phyloP scores from a whole-genome alignment of 176 grass and related monocot genomes.

The Oryza glaberrima region DNA sequence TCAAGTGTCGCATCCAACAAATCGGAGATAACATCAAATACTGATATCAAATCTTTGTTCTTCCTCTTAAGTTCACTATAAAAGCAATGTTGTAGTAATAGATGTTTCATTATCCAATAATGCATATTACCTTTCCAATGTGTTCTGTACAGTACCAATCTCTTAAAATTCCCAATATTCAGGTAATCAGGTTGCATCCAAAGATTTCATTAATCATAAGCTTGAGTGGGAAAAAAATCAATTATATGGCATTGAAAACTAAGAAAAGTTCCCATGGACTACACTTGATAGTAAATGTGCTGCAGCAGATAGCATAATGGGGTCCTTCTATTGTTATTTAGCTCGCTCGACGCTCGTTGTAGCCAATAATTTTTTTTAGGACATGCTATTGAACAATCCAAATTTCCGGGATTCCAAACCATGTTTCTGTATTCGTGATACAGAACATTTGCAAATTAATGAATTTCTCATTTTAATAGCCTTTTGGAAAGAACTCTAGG shows the following conservation, averaged over 20 bases:
- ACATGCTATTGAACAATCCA: background rate
- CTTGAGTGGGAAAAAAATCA: background rate
- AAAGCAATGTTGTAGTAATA: background rate
- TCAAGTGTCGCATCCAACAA: background rate
- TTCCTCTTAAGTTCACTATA: background rate
- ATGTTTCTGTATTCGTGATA: background rate
- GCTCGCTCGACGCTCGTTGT: background rate
- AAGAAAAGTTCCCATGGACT: background rate
- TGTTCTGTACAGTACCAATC: background rate
- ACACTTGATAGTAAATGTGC: background rate
- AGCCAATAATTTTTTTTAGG: conserved; percentile 3
- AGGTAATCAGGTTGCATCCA: conserved; percentile 23
- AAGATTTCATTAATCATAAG: background rate
- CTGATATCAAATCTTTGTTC: background rate
- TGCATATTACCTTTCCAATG: background rate
- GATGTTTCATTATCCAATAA: background rate
- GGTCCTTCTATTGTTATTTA: conserved; percentile 18
- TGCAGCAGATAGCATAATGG: background rate
- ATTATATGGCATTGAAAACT: background rate
- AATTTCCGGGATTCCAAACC: background rate
- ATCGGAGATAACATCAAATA: conserved; percentile 11
- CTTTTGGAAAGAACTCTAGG: background rate
- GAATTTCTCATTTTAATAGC: background rate
- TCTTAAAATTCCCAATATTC: conserved; percentile 17
- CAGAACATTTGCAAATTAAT: background rate